Base-by-base conservation (phyloP, 805 yeast genomes). In the Candida loeiensis region DNA sequence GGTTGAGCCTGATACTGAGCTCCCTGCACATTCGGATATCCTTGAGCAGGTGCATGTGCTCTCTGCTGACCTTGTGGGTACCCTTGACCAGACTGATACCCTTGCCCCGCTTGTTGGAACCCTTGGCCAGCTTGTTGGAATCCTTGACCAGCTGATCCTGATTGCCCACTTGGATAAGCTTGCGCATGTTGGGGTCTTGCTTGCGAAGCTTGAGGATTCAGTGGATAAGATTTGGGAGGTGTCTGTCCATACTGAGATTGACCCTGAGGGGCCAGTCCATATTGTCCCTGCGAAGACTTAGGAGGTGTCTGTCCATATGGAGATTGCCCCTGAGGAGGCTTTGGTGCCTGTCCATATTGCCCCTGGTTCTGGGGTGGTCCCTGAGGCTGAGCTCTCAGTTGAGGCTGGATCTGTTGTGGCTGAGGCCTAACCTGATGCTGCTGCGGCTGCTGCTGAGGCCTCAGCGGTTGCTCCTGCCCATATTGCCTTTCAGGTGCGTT, bases 381-480 rank as follows among this genome's bases (percentile, higher is more conserved):
- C 26, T 16, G 27, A 17, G 35, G 44, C 19, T 43, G 33, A 42
- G 45, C 44, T 6, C 25, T 43, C 17, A 43, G 55, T 21, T 41
- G 44, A 31, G 28, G 48, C 13, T 43, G 28, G 13, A 5, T 5
- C 13, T 25, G 28, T 13, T 25, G 28, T 34, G 20, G 28, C 17
- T 31, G 43, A n/a, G 17, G 37, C 30, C 22, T 45, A 6, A 7
- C 29, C 22, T 36, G 43, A 2, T 13, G 34, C 14, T 32, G 41
- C 8, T 26, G 44, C 9, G 18, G 41, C 14, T 27, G 37, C 20
- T 32, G 42, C 17, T 43, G 34, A 40, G 46, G 46, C 6, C 26
- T 43, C 17, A 44, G 55, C 20, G 43, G 44, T 32, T 31, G 48
- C 15, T 43, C 40, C 7, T 36, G 43, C 26, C 34, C 43, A 14